Evolutionary conservation across 768 basidiomycete species (phyloP).

Genomic region (Pleurotus tuoliensis): DNA sequence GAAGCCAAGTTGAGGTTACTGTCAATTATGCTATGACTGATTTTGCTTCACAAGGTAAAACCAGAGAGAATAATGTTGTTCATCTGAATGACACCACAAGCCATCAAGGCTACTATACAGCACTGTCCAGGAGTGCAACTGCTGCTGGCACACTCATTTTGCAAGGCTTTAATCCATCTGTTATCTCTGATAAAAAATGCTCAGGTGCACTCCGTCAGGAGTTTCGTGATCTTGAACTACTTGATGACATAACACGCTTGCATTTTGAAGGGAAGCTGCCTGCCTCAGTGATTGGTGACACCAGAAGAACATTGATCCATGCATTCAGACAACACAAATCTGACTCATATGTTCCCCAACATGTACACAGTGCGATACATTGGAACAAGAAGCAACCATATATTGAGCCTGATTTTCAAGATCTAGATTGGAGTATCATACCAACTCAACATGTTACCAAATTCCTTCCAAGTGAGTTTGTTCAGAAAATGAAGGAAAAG

Average conservation of each 20-base stretch:
- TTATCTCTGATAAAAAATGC: constrained; percentile 20
- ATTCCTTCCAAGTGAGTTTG: too few species aligned
- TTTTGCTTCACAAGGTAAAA: constrained; percentile 30
- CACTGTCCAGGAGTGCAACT: constrained; percentile 22
- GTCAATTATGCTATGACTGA: constrained; percentile 31
- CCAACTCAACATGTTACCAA: too few species aligned
- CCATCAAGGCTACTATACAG: constrained; percentile 27
- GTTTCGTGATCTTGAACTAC: constrained; percentile 27
- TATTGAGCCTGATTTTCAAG: too few species aligned
- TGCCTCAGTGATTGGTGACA: constrained; percentile 8
- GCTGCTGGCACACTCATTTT: constrained; percentile 20
- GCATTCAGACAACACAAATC: neutral
- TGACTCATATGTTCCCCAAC: constrained; percentile 11
- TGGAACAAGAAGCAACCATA: too few species aligned
- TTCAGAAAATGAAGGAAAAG: too few species aligned
- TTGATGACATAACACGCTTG: constrained; percentile 30
- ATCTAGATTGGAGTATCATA: too few species aligned
- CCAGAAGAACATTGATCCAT: constrained; percentile 6
- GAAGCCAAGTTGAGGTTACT: constrained; percentile 21
- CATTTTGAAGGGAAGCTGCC: constrained; percentile 17
- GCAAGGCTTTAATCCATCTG: constrained; percentile 17
- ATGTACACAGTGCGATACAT: too few species aligned
- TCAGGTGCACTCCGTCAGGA: constrained; percentile 15
- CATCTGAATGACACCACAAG: constrained; percentile 18
- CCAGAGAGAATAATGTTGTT: constrained; percentile 20